Evolutionary conservation across 805 yeast species (phyloP).

Genomic region (Yamadazyma nakazawae): DNA sequence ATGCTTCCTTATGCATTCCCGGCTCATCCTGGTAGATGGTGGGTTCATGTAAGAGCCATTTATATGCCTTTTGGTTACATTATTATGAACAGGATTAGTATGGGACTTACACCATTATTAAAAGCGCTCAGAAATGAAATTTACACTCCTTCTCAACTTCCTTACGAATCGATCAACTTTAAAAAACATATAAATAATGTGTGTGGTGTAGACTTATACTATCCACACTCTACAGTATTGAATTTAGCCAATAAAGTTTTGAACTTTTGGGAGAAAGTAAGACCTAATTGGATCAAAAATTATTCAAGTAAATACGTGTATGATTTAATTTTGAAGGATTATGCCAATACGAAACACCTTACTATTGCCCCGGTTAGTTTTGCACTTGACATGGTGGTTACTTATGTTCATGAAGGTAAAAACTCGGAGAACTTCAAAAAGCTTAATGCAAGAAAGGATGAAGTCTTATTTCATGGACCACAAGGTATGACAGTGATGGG

Average conservation of each 20-base stretch:
- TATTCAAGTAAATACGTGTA: constrained; percentile 52
- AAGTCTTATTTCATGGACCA: constrained; percentile 78
- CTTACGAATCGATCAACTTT: constrained; percentile 69
- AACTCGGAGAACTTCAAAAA: constrained; percentile 58
- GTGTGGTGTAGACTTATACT: constrained; percentile 88
- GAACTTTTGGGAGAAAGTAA: constrained; percentile 61
- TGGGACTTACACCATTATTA: constrained; percentile 63
- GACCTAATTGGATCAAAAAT: constrained; percentile 72
- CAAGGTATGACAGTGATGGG: constrained; percentile 95
- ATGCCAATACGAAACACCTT: constrained; percentile 71
- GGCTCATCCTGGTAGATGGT: constrained; percentile 94
- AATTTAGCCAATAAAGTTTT: constrained; percentile 59
- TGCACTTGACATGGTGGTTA: constrained; percentile 76
- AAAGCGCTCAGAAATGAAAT: constrained; percentile 71
- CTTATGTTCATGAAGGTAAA: constrained; percentile 66
- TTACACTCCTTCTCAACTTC: constrained; percentile 47
- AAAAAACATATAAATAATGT: constrained; percentile 72
- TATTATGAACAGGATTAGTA: constrained; percentile 51
- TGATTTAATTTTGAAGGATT: constrained; percentile 68
- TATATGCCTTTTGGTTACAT: constrained; percentile 85
- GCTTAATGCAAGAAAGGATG: constrained; percentile 61
- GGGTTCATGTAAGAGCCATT: constrained; percentile 97
- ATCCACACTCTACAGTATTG: constrained; percentile 78
- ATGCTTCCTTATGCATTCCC: constrained; percentile 76
- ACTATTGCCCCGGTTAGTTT: constrained; percentile 93